Percentiles rank a stretch among this genome's conserved stretches.
These are phyloP conservation scores for Solanum neorickii DNA, from an alignment of 257 asterid species.

Conservation along the genomic window DNA sequence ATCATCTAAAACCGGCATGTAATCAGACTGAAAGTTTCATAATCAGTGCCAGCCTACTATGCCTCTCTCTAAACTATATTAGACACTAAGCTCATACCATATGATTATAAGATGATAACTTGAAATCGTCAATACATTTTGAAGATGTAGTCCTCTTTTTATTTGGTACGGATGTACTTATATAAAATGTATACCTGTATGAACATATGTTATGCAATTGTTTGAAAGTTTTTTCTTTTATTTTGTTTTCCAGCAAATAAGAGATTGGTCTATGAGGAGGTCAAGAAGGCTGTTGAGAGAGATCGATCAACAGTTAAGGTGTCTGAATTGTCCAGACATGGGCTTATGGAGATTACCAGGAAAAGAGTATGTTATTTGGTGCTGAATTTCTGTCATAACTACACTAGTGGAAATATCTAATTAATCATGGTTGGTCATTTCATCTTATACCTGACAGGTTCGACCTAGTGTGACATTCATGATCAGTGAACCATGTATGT, in stretches of 20 bases:
- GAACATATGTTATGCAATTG: not conserved
- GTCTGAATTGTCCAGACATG: slow-evolving; percentile 83
- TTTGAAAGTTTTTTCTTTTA: not conserved
- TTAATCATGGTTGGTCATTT: not conserved
- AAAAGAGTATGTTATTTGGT: slow-evolving; percentile 56
- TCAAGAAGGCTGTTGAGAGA: slow-evolving; percentile 74
- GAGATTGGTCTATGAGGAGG: slow-evolving; percentile 83
- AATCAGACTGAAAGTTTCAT: not conserved
- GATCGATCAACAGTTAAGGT: slow-evolving; percentile 87
- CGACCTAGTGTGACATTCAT: slow-evolving; percentile 94
- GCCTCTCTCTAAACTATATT: not conserved
- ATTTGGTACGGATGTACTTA: not conserved
- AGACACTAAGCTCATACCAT: not conserved
- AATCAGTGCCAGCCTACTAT: not conserved
- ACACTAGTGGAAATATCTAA: not conserved
- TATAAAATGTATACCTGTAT: not conserved
- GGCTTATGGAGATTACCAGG: slow-evolving; percentile 95
- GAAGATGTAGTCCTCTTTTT: not conserved
- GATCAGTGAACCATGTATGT: slow-evolving; percentile 92
- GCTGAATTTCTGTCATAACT: not conserved
- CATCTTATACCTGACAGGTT: slow-evolving; percentile 42
- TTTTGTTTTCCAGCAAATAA: slow-evolving; percentile 58
- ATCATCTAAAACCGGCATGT: not conserved
- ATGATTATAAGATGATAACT: not conserved
- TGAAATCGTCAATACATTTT: not conserved